Evolutionary conservation across 257 asterid genomes (phyloP), one percentile per base, ranked within the genome.

Genomic region (Salvia hispanica): DNA sequence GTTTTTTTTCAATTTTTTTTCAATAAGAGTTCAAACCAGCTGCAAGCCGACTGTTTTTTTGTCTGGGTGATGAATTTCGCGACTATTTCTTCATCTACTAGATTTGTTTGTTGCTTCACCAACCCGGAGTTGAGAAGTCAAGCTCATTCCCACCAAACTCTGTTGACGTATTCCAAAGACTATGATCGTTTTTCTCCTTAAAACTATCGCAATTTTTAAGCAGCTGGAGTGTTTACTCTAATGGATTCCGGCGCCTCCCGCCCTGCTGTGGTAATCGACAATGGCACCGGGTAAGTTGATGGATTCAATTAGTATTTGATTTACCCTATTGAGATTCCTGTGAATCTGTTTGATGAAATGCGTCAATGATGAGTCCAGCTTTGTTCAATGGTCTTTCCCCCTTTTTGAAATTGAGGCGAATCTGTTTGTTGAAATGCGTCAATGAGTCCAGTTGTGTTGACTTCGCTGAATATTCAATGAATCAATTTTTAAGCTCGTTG

Each of bases 261-360:
- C 37, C 95, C 99, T 1, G 97, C 99, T 31, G 87, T 90, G 55
- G 99, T 93, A 62, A 86, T 93, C 82, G 99, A 93, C 74, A 93
- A 88, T 70, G 99, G 99, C 77, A 90, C 97, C 34, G 99, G 99
- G 99, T 92, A 80, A 43, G 36, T 21, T 5, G 13, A 9, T 9
- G 0, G 45, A 0, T 9, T 14, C 11, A 21, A 13, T 66, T 2
- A 2, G 13, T 52, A 9, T 8, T 39, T 33, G 18, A 4, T 34
- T 33, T 13, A 40, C 44, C 7, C 37, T 9, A 43, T 61, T 12
- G 48, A 28, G 7, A 18, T 15, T 13, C 78, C 76, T 21, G 60
- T 25, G 60, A 3, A 78, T 9, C 55, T 59, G 74, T 74, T 89
- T 47, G 83, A 74, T 66, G 37, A 66, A 74, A 65, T 81, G 78